Evolutionary conservation across 345 rosid genomes (phyloP).

Genomic region (Pistacia vera): DNA sequence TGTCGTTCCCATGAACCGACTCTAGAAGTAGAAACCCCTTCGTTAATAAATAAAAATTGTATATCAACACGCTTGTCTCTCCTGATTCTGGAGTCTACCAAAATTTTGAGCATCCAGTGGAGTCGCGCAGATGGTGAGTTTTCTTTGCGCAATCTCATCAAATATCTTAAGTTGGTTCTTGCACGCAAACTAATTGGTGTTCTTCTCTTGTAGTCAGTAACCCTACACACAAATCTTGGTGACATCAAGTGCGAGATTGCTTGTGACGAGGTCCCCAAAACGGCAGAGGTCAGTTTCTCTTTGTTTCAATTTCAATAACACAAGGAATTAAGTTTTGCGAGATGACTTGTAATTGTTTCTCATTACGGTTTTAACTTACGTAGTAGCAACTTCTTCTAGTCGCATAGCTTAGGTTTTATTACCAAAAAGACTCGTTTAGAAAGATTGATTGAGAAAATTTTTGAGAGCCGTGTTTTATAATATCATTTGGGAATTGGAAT

Average conservation of each 20-base stretch:
- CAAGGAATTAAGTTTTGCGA: not conserved
- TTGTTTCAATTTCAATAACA: not conserved
- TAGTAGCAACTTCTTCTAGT: not conserved
- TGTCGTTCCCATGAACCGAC: not conserved
- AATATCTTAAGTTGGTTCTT: slow-evolving; percentile 7
- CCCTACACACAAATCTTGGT: slow-evolving; percentile 96
- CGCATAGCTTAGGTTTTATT: not conserved
- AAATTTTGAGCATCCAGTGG: not conserved
- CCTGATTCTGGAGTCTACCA: not conserved
- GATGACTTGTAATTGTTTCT: not conserved
- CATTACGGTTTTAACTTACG: too few relatives aligned
- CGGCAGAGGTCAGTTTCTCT: slow-evolving; percentile 66
- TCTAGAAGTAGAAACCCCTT: not conserved
- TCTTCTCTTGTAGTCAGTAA: slow-evolving; percentile 68
- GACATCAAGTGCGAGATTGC: slow-evolving; percentile 97
- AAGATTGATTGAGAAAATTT: not conserved
- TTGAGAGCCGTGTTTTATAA: not conserved
- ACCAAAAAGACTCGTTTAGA: not conserved
- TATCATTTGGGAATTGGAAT: not conserved
- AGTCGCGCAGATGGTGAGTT: slow-evolving; percentile 32
- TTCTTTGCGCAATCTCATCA: slow-evolving; percentile 22
- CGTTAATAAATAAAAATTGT: not conserved
- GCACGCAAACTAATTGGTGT: not conserved
- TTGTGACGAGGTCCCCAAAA: slow-evolving; percentile 93
- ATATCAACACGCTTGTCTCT: too few relatives aligned